Evolutionary conservation across 371 early-diverging fungal species (phyloP), one percentile per base, ranked within the genome.

Genomic region (Scutellospora calospora): DNA sequence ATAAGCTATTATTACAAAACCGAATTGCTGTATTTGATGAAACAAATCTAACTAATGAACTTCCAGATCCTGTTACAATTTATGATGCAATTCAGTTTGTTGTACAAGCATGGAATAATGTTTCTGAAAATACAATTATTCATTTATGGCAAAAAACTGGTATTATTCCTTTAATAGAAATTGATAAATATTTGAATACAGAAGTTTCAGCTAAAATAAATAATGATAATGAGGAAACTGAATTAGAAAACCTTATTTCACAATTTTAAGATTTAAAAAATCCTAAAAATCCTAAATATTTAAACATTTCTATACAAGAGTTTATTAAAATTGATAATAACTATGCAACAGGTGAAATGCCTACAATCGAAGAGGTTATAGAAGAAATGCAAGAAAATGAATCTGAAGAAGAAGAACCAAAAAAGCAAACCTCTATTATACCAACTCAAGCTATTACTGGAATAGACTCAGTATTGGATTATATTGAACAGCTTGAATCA

Each of bases 1-100:
- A 51, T 3, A 25, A 35, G 3, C 8, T 52, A 31, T 49, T 72
- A 25, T 72, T 12, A 20, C 72, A 72, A 72, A 72, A 72, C 14
- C 20, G 52, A 12, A 72, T 72, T 72, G 31, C 38, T 49, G 72
- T 51, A 29, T 72, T 31, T 52, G 72, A 72, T 49, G 31, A 45
- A 45, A n/a, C 18, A 8, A 25, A 25, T 49, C 11, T 45, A 25
- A 27, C 25, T 16, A 20, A 45, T 20, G 5, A 22, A 51, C 25
- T 49, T 20, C 20, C 14, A 16, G 25, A 38, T 25, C n/a, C n/a
- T 22, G 6, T 72, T 72, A 72, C 72, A 51, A 72, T 72, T 45
- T 49, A 49, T 49, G 27, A 72, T 41, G 14, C 72, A 29, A 72
- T 72, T 72, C 20, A 41, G 4, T 72, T 49, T 72, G 51, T 22